Conservation (phyloP, 2,329 filamentous ascomycete species). For the Fonsecaea pedrosoi region DNA sequence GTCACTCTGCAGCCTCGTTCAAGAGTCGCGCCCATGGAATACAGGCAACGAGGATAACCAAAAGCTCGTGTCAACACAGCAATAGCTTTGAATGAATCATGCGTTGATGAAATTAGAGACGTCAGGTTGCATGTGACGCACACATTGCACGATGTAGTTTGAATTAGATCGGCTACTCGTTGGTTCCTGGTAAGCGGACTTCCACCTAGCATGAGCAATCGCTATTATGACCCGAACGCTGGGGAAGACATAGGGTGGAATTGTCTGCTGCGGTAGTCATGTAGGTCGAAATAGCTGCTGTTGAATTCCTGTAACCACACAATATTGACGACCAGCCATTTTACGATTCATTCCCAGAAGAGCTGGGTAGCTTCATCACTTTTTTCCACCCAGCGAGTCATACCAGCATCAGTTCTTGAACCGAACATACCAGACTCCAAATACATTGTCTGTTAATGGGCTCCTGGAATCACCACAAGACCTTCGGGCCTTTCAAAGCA, state of each 20-base stretch:
- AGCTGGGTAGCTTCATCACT: not conserved
- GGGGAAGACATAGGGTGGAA: too few relatives aligned
- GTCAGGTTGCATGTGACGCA: too few relatives aligned
- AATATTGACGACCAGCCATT: not conserved
- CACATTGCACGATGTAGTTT: too few relatives aligned
- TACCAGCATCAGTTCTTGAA: not conserved
- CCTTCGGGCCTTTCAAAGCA: not conserved
- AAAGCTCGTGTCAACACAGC: too few relatives aligned
- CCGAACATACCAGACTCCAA: not conserved
- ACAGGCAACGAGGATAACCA: not conserved
- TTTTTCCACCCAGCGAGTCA: not conserved
- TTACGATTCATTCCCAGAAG: not conserved
- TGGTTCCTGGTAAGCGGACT: too few relatives aligned
- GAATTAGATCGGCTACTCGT: too few relatives aligned
- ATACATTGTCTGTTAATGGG: not conserved
- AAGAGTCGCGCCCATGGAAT: not conserved
- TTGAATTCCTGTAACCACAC: not conserved
- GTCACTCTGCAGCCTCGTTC: not conserved
- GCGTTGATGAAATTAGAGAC: too few relatives aligned
- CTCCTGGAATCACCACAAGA: not conserved
- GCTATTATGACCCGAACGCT: too few relatives aligned
- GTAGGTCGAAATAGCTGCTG: too few relatives aligned
- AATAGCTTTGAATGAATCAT: too few relatives aligned
- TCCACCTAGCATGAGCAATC: too few relatives aligned
- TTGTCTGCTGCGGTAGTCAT: too few relatives aligned